Evolutionary conservation across 257 asterid species (phyloP).

Genomic region (Nemophila menziesii): DNA sequence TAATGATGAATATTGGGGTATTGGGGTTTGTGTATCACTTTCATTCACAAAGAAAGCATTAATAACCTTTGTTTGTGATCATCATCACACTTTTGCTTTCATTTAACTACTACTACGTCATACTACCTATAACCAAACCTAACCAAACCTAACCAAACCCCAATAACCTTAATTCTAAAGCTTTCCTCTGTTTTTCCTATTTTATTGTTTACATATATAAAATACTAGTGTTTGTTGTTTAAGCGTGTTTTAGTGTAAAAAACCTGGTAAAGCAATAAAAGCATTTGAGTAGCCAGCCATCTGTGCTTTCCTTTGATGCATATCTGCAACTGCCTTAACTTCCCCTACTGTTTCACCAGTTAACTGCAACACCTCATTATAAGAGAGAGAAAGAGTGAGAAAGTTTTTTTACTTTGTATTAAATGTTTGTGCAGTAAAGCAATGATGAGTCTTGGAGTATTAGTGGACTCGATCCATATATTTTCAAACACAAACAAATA

Average conservation of each 20-base stretch:
- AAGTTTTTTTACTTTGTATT: slow-evolving; percentile 14
- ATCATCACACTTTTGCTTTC: slow-evolving; percentile 12
- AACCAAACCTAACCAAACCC: slow-evolving; percentile 3
- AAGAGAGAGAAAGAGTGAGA: slow-evolving; percentile 2
- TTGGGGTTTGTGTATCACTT: slow-evolving; percentile 16
- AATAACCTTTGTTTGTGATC: slow-evolving; percentile 12
- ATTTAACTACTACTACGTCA: slow-evolving; percentile 12
- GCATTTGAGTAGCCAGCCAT: slow-evolving; percentile 97
- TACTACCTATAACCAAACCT: slow-evolving; percentile 5
- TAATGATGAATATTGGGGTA: slow-evolving; percentile 25
- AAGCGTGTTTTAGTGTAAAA: slow-evolving; percentile 7
- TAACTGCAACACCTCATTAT: slow-evolving; percentile 41
- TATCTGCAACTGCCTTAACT: slow-evolving; percentile 96
- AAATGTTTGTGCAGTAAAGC: slow-evolving; percentile 36
- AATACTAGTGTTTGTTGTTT: too few relatives aligned
- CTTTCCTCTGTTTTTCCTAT: too few relatives aligned
- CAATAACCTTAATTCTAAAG: slow-evolving; percentile 3
- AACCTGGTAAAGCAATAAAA: slow-evolving; percentile 99
- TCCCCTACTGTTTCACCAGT: slow-evolving; percentile 97
- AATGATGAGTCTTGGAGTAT: slow-evolving; percentile 43
- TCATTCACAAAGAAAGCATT: too few relatives aligned
- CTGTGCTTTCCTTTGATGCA: slow-evolving; percentile 99
- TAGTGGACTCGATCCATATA: slow-evolving; percentile 21
- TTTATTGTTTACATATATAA: too few relatives aligned
- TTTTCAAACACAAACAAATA: slow-evolving; percentile 20